phyloP scores from a whole-genome alignment of 495 filamentous ascomycete species.

The Physcia stellaris region DNA sequence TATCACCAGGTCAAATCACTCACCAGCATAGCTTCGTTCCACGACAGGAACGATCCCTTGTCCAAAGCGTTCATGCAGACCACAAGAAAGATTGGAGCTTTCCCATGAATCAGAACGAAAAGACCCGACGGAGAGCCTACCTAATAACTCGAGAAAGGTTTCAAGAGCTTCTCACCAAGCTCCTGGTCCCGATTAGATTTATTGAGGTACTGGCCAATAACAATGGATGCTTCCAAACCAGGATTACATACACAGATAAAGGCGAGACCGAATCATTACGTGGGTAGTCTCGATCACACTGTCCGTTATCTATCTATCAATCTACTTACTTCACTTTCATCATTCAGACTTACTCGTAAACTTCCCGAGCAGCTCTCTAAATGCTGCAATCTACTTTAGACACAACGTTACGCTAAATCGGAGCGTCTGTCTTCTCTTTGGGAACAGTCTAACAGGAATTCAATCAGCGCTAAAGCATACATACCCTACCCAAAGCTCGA shows the following conservation, averaged over 20 bases:
- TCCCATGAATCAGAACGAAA: not conserved
- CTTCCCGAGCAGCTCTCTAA: constrained; percentile 1
- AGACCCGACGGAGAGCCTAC: not conserved
- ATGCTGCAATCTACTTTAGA: not conserved
- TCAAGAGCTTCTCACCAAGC: not conserved
- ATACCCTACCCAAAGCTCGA: not conserved
- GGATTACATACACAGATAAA: not conserved
- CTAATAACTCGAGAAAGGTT: not conserved
- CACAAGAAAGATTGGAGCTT: too few relatives aligned
- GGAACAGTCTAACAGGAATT: not conserved
- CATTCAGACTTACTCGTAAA: not conserved
- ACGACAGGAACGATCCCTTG: not conserved
- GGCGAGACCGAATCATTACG: not conserved
- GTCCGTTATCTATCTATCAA: not conserved
- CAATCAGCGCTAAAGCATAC: not conserved
- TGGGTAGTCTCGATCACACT: not conserved
- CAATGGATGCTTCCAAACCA: constrained; percentile 1
- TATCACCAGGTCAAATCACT: not conserved
- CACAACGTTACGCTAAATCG: not conserved
- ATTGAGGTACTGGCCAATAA: constrained; percentile 1
- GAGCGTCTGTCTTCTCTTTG: not conserved
- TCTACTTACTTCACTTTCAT: not conserved
- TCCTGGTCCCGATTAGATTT: not conserved
- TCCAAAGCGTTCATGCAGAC: too few relatives aligned
- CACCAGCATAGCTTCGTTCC: not conserved